These are phyloP conservation scores for Fusarium praegraminearum DNA, from an alignment of 2,329 filamentous ascomycete species.

Conservation along the genomic window DNA sequence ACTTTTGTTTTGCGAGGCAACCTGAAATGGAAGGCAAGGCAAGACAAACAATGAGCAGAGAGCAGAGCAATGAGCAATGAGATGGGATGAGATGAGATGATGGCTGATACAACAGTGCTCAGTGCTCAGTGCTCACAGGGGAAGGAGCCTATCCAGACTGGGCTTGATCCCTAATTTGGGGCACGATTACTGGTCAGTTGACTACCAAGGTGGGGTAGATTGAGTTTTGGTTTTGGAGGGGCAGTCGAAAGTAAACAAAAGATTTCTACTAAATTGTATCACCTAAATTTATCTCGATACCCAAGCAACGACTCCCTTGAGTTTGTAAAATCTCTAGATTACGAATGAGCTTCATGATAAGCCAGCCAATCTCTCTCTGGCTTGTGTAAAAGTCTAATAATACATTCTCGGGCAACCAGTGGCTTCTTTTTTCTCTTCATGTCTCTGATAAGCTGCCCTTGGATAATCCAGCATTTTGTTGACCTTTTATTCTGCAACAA, in stretches of 20 bases:
- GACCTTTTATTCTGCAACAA: not conserved
- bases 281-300: not conserved
- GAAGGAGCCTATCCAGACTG: conserved; percentile 15
- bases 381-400: conserved; percentile 5
- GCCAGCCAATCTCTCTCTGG: not conserved
- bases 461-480: not conserved
- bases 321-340: not conserved
- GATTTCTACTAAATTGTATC: not conserved
- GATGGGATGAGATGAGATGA: not conserved
- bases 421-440: conserved; percentile 3
- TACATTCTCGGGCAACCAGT: conserved; percentile 5
- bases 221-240: conserved; percentile 2
- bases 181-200: conserved; percentile 2
- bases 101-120: conserved; percentile 22
- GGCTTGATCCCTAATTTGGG: not conserved
- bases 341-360: not conserved
- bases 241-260: conserved; percentile 45
- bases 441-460: conserved; percentile 24
- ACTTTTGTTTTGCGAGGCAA: conserved; percentile 13
- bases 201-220: conserved; percentile 17
- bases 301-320: conserved; percentile 22
- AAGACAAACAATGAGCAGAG: not conserved
- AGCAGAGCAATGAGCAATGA: not conserved
- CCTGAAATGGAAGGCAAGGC: conserved; percentile 23
- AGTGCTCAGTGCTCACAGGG: conserved; percentile 14